Base-by-base conservation (phyloP, 2,329 filamentous ascomycete species). In the Ambrosiella xylebori region DNA sequence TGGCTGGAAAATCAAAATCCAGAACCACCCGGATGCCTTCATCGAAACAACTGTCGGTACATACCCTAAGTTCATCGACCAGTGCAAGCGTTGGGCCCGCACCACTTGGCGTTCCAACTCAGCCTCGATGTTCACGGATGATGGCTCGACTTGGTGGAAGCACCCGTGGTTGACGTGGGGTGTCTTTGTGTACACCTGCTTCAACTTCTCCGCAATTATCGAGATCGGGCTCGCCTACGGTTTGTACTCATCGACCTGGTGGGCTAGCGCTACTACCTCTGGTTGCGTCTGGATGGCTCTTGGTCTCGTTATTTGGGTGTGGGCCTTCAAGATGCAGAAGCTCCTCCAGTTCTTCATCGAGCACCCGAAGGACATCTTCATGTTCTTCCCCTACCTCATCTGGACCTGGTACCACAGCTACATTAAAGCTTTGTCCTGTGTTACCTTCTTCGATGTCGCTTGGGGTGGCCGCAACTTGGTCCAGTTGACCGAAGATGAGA, bases 341-440 rank as follows among this genome's bases (percentile, higher is more conserved):
- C 67, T 80, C 12, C 65, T 75, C 0, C 71, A 75, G 0, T 75
- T 82, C 64, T 76, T 81, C 61, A 57, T 63, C 3, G 71, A 70
- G 0, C 61, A 82, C 61, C 80, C 79, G 0, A 59, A 64, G 1
- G 80, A 85, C 64, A 61, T 80, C 2, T 54, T 68, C 0, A 73
- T 76, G 58, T 67, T 83, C 1, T 73, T 75, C 0, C 68, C 65
- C 0, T 75, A 77, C 50, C 64, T 82, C 12, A 8, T 71, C 0
- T 85, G 83, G 64, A 76, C 71, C 0, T 85, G 82, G 63, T 66
- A 70, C 41, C 80, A 84, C 64, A 74, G 74, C 35, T 64, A 79
- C 1, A 71, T 84, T 62, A 84, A 82, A 68, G 36, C 81, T 0
- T 78, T 73, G 63, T 77, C 78, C 0, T 55, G 77, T 19, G 56